Conservation (phyloP, 2,329 filamentous ascomycete species). For the Ascosphaera aggregata region DNA sequence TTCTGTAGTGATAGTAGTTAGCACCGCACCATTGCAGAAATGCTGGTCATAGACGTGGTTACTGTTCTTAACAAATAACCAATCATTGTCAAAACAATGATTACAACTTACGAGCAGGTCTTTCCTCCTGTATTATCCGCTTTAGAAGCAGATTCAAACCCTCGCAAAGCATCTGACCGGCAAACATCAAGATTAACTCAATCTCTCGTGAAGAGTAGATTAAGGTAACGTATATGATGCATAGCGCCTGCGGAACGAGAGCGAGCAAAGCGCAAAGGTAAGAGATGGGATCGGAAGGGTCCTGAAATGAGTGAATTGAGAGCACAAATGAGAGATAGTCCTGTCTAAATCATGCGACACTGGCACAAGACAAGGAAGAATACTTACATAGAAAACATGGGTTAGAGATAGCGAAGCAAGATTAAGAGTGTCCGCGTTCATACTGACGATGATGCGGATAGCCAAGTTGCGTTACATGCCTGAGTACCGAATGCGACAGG, state of each 20-base stretch:
- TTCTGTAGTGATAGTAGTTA: slow-evolving; percentile 22
- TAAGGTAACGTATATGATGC: slow-evolving; percentile 71
- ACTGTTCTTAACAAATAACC: too few relatives aligned
- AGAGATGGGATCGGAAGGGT: slow-evolving; percentile 65
- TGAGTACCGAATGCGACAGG: too few relatives aligned
- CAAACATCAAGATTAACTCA: slow-evolving; percentile 75
- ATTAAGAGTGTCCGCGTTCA: slow-evolving; percentile 16
- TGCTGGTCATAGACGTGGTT: too few relatives aligned
- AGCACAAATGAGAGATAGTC: neutral
- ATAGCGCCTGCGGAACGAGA: slow-evolving; percentile 75
- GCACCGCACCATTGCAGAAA: too few relatives aligned
- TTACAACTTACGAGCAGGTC: slow-evolving; percentile 46
- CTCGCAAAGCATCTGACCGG: slow-evolving; percentile 79
- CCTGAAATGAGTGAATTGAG: slow-evolving; percentile 26
- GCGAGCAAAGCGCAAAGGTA: slow-evolving; percentile 84
- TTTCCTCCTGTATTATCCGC: slow-evolving; percentile 74
- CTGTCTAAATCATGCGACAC: too few relatives aligned
- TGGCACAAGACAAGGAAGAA: neutral
- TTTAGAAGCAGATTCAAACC: slow-evolving; percentile 77
- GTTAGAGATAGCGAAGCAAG: slow-evolving; percentile 83
- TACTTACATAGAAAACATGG: slow-evolving; percentile 82
- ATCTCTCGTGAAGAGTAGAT: slow-evolving; percentile 79
- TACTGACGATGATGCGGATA: too few relatives aligned
- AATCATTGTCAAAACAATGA: too few relatives aligned
- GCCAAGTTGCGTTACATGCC: too few relatives aligned